Evolutionary conservation across 164 flowering plant genomes (phyloP), one percentile per base, ranked within the genome.

Genomic region (Cinnamomum chago): DNA sequence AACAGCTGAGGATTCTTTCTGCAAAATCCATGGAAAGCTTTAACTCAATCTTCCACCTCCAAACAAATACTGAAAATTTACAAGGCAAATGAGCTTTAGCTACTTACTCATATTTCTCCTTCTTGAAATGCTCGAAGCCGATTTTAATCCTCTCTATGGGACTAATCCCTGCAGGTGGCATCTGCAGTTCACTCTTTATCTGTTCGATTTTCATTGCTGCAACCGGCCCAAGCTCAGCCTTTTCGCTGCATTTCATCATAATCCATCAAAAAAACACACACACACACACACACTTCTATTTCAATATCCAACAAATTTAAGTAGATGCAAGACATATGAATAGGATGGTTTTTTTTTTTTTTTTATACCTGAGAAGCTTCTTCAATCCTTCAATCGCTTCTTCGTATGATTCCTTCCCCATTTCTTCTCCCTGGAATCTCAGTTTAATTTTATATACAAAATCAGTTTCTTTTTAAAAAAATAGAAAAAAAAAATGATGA

Each of bases 91-190:
- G 47, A 40, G 55, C 40, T 2, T 9, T 17, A 33, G 22, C n/a
- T 20, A 77, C 89, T 82, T 69, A 95, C 99, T 84, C 90, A 51
- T 81, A 96, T 85, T 88, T 92, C 84, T 94, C 93, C 50, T 40
- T 86, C 84, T 94, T 96, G 85, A 92, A 96, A 40, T 77, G 28
- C 58, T 85, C 78, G 82, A 92, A 93, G 5, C 99, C 99, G 1
- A 67, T 71, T 71, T 86, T 88, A 47, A 93, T 60, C 79, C 87
- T 88, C 77, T 90, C 91, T 9, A 85, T 80, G 0, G 95, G 81
- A 65, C 83, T 75, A 25, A 81, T 76, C 27, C 80, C 81, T 5
- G 77, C 71, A 3, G 81, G n/a, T 11, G 62, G 50, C 67, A 20
- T 69, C 30, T 83, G 28, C 40, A 90, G 70, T 75, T 90, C 85